Percentiles rank a stretch among this genome's conserved stretches.
These are phyloP conservation scores for Cystofilobasidium capitatum DNA, from an alignment of 768 basidiomycete genomes.

Conservation along the genomic window DNA sequence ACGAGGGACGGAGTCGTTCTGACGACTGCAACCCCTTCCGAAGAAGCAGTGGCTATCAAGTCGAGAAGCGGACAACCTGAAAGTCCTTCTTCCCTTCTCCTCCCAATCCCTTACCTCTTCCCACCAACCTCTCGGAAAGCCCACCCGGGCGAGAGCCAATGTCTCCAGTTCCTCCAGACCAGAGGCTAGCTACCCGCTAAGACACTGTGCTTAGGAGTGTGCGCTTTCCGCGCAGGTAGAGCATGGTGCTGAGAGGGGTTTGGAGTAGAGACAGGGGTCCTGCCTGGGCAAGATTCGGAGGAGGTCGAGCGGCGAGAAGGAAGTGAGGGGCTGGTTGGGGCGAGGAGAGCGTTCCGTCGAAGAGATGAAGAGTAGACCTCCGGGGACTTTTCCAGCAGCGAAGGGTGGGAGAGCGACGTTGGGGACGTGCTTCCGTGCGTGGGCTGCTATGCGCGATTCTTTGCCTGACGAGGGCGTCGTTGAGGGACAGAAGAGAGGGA, in stretches of 20 bases:
- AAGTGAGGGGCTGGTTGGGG: background rate
- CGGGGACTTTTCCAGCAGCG: constrained; percentile 26
- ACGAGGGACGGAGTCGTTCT: too few species aligned
- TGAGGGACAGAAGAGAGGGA: background rate
- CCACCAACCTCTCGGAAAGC: background rate
- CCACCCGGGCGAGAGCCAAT: too few species aligned
- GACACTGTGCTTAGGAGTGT: constrained; percentile 4
- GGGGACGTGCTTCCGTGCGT: background rate
- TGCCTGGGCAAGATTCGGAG: background rate
- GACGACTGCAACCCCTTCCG: too few species aligned
- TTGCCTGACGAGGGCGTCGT: constrained; percentile 14
- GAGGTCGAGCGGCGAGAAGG: background rate
- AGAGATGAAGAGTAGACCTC: constrained; percentile 4
- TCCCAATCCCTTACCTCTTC: background rate
- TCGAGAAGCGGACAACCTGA: too few species aligned
- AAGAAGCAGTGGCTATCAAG: too few species aligned
- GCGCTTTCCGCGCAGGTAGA: constrained; percentile 9
- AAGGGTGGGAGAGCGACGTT: background rate
- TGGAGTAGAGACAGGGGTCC: constrained; percentile 10
- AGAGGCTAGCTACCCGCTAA: too few species aligned
- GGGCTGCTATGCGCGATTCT: constrained; percentile 23
- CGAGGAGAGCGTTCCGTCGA: background rate
- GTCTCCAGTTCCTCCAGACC: too few species aligned
- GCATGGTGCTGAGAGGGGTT: too few species aligned
- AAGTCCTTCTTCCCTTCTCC: background rate